Percentiles rank a stretch among this genome's conserved stretches.
phyloP scores from a whole-genome alignment of 139 green algal species.

The Trebouxia sp. region DNA sequence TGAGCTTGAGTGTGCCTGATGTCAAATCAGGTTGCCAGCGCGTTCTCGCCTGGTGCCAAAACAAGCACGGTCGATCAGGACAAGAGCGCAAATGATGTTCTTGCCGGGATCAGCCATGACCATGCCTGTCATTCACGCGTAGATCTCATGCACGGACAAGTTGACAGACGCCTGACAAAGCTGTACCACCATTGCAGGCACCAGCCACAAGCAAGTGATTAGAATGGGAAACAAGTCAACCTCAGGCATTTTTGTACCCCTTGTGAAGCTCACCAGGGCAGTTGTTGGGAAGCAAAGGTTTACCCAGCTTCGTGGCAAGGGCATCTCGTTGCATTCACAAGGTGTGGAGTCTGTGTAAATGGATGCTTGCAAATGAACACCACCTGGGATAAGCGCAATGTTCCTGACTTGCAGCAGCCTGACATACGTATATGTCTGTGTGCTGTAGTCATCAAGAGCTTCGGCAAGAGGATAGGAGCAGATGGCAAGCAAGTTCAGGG shows the following conservation, averaged over 20 bases:
- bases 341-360: conserved; percentile 48
- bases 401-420: neutral
- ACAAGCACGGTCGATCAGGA: too few relatives aligned
- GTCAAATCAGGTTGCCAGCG: too few relatives aligned
- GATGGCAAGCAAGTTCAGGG: conserved; percentile 92
- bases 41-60: too few relatives aligned
- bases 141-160: too few relatives aligned
- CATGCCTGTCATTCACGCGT: too few relatives aligned
- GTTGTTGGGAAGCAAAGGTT: conserved; percentile 94
- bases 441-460: conserved; percentile 94
- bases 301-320: conserved; percentile 96
- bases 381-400: neutral
- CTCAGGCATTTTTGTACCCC: conserved; percentile 85
- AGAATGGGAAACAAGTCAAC: conserved; percentile 79
- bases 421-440: neutral
- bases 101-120: too few relatives aligned
- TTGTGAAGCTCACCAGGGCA: conserved; percentile 80
- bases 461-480: conserved; percentile 88
- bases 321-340: conserved; percentile 97
- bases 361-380: neutral
- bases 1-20: too few relatives aligned
- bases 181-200: neutral
- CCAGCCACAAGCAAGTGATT: conserved; percentile 13
- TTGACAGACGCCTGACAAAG: too few relatives aligned
- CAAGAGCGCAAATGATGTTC: too few relatives aligned